Evolutionary conservation across 371 early-diverging fungal genomes (phyloP).

Genomic region (Batkoa obscura): DNA sequence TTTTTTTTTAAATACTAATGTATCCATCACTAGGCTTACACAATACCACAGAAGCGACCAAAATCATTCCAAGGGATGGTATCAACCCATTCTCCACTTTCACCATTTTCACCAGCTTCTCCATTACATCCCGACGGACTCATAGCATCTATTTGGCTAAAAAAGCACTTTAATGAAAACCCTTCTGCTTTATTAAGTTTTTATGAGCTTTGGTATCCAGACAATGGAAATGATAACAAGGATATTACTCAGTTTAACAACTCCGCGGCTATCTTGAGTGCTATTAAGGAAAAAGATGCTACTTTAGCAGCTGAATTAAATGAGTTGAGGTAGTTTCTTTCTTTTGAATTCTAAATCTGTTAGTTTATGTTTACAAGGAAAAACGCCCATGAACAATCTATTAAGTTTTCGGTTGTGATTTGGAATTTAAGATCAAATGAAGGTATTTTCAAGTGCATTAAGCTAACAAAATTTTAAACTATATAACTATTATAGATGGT

Average conservation of each 20-base stretch:
- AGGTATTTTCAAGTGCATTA: slow-evolving; percentile 24
- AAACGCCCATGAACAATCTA: slow-evolving; percentile 35
- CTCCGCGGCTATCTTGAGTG: slow-evolving; percentile 27
- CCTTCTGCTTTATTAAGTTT: slow-evolving; percentile 52
- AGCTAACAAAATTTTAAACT: not conserved
- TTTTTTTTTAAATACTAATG: too few species aligned
- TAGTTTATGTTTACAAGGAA: slow-evolving; percentile 23
- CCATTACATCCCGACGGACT: slow-evolving; percentile 67
- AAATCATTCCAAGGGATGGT: not conserved
- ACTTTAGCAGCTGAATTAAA: slow-evolving; percentile 39
- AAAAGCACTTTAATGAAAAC: slow-evolving; percentile 30
- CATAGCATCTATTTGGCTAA: slow-evolving; percentile 48
- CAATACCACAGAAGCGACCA: not conserved
- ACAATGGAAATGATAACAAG: slow-evolving; percentile 7
- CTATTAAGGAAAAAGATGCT: slow-evolving; percentile 38
- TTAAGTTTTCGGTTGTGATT: slow-evolving; percentile 53
- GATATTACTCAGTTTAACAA: slow-evolving; percentile 20
- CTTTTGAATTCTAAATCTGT: not conserved
- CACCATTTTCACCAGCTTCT: slow-evolving; percentile 44
- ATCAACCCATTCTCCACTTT: slow-evolving; percentile 22
- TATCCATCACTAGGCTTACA: too few species aligned
- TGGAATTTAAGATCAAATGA: slow-evolving; percentile 28
- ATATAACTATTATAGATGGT: slow-evolving; percentile 22
- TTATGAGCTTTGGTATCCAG: slow-evolving; percentile 39
- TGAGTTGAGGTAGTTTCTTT: slow-evolving; percentile 27